These are phyloP conservation scores for Poronia punctata DNA, from an alignment of 495 filamentous ascomycete species.

Conservation along the genomic window DNA sequence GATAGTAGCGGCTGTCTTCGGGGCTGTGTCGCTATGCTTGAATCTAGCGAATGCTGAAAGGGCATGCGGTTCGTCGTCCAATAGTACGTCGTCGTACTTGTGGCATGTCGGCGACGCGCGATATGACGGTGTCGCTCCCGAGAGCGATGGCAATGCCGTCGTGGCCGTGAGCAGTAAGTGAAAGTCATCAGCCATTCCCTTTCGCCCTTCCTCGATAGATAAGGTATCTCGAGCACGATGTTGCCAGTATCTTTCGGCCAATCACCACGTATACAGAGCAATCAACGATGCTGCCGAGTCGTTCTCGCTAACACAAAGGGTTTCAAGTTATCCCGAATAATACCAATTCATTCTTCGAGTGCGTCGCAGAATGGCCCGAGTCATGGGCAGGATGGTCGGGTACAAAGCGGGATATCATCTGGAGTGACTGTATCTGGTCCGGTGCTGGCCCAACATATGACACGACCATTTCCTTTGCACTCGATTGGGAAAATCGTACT, in stretches of 20 bases:
- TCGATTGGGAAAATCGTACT: slow-evolving; percentile 32
- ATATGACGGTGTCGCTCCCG: slow-evolving; percentile 30
- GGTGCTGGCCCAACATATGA: slow-evolving; percentile 28
- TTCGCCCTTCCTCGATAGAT: neutral
- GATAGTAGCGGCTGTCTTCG: slow-evolving; percentile 5
- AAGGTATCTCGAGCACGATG: too few species aligned
- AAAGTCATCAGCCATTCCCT: neutral
- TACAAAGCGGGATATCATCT: slow-evolving; percentile 27
- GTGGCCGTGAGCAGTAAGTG: slow-evolving; percentile 23
- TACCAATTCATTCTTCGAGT: slow-evolving; percentile 29
- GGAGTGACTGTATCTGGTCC: slow-evolving; percentile 38
- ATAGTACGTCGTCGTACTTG: slow-evolving; percentile 16
- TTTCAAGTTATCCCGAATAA: slow-evolving; percentile 16
- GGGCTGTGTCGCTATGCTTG: slow-evolving; percentile 12
- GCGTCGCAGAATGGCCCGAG: slow-evolving; percentile 32
- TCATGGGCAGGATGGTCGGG: slow-evolving; percentile 29
- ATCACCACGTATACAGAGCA: too few species aligned
- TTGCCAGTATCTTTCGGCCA: too few species aligned
- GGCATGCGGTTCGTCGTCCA: slow-evolving; percentile 21
- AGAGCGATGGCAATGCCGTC: slow-evolving; percentile 18
- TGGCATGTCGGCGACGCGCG: slow-evolving; percentile 27
- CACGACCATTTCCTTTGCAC: slow-evolving; percentile 28
- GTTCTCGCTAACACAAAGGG: neutral
- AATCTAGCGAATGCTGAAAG: slow-evolving; percentile 15
- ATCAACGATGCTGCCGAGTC: too few species aligned